Base-by-base conservation (phyloP, 176 grass and related monocot species). In the Oryza brachyantha region DNA sequence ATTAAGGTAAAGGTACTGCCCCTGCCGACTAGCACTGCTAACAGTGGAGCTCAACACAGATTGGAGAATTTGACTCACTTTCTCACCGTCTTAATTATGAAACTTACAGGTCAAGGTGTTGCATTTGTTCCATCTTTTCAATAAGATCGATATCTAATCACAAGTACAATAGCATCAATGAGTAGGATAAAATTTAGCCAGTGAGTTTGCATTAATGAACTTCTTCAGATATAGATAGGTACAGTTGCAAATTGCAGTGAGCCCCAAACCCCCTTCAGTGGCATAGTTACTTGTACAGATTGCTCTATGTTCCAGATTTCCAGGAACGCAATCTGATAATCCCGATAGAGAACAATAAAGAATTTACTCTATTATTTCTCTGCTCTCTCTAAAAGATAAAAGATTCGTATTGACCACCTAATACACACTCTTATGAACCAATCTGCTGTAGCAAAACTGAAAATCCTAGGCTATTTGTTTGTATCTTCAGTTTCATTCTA, bases 401-500 rank as follows among this genome's bases (percentile, higher is more conserved):
- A 70, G 64, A 52, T 52, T 52, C 28, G 71, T 76, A 85, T 81
- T 81, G 39, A 84, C n/a, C 61, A 68, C 67, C 40, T 57, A 48
- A 31, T n/a, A n/a, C 29, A 80, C 76, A 75, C 41, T 41, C 36
- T 70, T 75, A 21, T 55, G 13, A 54, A 8, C 38, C 13, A 22
- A 48, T 55, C 21, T 64, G 39, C 43, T 80, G 70, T 64, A 58
- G 17, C 36, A 66, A 76, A 61, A 37, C 29, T 48, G 35, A 22
- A 76, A 40, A 41, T 36, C 2, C 71, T 72, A 81, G 59, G 13
- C 66, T 76, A 40, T 37, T 22, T 57, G 41, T 76, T 64, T 80
- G 4, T 83, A 70, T 87, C 71, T 79, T 62, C 26, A 73, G 38
- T 61, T 75, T 61, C 45, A 58, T 81, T 77, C 29, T 81, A 87